Evolutionary conservation across 805 yeast genomes (phyloP).

Genomic region (Soucietia sequanensis): DNA sequence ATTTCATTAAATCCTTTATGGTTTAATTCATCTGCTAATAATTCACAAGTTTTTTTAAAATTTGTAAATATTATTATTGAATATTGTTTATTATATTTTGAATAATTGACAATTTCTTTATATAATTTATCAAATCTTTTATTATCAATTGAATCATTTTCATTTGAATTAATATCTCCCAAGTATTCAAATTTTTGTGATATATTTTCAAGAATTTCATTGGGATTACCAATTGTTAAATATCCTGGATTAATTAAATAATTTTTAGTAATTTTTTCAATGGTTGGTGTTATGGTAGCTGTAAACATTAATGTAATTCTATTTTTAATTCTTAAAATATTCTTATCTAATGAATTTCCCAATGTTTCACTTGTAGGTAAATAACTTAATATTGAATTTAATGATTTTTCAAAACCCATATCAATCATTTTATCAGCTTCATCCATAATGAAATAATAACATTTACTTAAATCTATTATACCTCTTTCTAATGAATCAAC

Average conservation of each 20-base stretch:
- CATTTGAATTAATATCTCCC: conserved; percentile 8
- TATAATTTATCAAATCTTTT: conserved; percentile 44
- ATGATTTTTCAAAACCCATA: conserved; percentile 86
- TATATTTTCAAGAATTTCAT: conserved; percentile 65
- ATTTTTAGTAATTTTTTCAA: conserved; percentile 63
- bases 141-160: conserved; percentile 19
- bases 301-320: conserved; percentile 87
- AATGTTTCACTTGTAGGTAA: conserved; percentile 45
- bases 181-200: conserved; percentile 58
- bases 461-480: conserved; percentile 55
- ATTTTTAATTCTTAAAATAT: conserved; percentile 36
- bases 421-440: conserved; percentile 97
- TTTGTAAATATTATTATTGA: conserved; percentile 78
- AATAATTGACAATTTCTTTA: conserved; percentile 43
- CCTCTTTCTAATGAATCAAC: conserved; percentile 75
- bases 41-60: conserved; percentile 70
- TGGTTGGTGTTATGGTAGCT: conserved; percentile 82
- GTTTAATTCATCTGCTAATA: conserved; percentile 50
- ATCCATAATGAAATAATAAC: conserved; percentile 75
- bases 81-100: conserved; percentile 21
- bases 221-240: conserved; percentile 66
- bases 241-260: conserved; percentile 63
- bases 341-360: conserved; percentile 24
- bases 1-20: conserved; percentile 40
- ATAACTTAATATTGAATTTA: conserved; percentile 54